These are phyloP conservation scores for Agastache rugosa DNA, from an alignment of 257 asterid species.

Conservation along the genomic window DNA sequence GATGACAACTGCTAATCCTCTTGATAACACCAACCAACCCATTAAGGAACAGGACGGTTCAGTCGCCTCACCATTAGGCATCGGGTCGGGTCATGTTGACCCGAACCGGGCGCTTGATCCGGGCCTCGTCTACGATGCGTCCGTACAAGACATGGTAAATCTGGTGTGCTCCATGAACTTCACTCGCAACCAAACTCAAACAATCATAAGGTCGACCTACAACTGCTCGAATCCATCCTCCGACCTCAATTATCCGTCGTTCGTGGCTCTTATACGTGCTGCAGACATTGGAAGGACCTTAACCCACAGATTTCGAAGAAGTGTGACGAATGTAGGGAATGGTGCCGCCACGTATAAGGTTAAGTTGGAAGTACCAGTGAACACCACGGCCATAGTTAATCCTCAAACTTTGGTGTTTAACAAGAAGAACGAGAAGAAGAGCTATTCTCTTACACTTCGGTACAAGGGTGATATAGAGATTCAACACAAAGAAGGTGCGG, in stretches of 20 bases:
- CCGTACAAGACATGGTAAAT: not conserved
- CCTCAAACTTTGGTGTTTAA: constrained; percentile 42
- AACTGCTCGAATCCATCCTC: not conserved
- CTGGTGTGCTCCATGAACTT: not conserved
- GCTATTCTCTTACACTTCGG: constrained; percentile 38
- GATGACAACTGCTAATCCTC: constrained; percentile 51
- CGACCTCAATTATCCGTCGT: not conserved
- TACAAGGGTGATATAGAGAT: constrained; percentile 23
- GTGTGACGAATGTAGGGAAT: constrained; percentile 48
- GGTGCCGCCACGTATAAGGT: constrained; percentile 42
- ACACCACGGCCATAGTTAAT: constrained; percentile 26
- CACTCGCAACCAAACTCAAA: not conserved
- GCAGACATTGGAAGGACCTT: not conserved
- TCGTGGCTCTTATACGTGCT: not conserved
- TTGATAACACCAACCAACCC: constrained; percentile 39
- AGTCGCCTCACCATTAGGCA: constrained; percentile 35
- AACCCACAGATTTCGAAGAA: constrained; percentile 39
- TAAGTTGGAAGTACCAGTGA: constrained; percentile 35
- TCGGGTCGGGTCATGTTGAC: constrained; percentile 45
- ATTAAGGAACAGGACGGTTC: constrained; percentile 30
- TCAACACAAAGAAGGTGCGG: constrained; percentile 34
- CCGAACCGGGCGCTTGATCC: not conserved
- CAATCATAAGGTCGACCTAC: not conserved
- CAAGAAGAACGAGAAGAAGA: constrained; percentile 42
- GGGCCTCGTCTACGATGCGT: not conserved